Conservation (phyloP, 768 basidiomycete genomes). For the Infundibulicybe gibba region DNA sequence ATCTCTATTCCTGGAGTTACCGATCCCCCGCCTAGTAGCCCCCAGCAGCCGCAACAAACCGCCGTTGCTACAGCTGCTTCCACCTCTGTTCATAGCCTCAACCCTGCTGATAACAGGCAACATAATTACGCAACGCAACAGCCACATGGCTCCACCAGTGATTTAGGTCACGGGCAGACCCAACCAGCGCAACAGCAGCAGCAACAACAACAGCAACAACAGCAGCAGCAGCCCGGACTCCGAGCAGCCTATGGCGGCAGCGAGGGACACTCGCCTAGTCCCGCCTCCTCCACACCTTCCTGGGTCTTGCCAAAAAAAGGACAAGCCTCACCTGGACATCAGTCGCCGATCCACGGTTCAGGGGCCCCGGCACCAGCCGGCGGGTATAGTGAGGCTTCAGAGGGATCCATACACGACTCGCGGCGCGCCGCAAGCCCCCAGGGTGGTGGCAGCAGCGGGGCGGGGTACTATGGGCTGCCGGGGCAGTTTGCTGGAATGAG, state of each 20-base stretch:
- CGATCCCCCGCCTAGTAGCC: constrained; percentile 23
- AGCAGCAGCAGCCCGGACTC: constrained; percentile 4
- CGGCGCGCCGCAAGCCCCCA: constrained; percentile 1
- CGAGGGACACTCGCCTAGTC: constrained; percentile 7
- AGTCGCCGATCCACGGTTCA: not conserved
- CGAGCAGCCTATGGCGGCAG: constrained; percentile 5
- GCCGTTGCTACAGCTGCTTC: constrained; percentile 15
- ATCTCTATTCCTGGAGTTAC: constrained; percentile 73
- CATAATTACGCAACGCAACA: constrained; percentile 1
- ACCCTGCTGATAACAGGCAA: constrained; percentile 7
- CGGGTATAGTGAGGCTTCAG: constrained; percentile 4
- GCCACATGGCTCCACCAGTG: constrained; percentile 6
- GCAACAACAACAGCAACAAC: constrained; percentile 7
- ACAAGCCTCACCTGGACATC: constrained; percentile 7
- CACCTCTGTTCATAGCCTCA: constrained; percentile 13
- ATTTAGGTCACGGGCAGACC: not conserved
- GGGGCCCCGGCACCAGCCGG: not conserved
- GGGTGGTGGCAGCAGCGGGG: not conserved
- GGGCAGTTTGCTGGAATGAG: constrained; percentile 25
- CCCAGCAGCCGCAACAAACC: constrained; percentile 16
- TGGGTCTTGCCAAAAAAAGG: constrained; percentile 45
- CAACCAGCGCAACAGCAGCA: constrained; percentile 5
- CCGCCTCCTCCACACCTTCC: constrained; percentile 25
- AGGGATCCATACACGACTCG: not conserved
- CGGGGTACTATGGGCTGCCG: constrained; percentile 11